Conservation (phyloP, 2,329 filamentous ascomycete genomes). For the Aspergillus clavatus region DNA sequence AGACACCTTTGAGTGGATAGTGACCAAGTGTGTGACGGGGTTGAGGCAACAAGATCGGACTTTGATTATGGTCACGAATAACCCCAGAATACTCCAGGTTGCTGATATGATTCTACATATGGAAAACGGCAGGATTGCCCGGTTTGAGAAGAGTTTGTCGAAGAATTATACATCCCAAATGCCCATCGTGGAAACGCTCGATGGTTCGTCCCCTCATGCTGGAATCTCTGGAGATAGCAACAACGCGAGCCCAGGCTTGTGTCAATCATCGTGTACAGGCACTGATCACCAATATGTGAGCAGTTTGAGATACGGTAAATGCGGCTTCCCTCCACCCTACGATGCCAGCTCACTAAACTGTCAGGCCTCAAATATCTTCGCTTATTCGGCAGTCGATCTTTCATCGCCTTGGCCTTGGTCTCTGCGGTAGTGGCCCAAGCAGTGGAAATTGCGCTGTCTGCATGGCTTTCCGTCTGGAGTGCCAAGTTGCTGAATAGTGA, state of each 20-base stretch:
- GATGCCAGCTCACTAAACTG: not conserved
- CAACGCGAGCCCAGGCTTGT: not conserved
- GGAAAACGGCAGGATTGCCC: slow-evolving; percentile 2
- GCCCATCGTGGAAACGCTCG: not conserved
- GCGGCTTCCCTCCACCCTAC: not conserved
- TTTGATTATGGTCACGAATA: slow-evolving; percentile 8
- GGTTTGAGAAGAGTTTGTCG: not conserved
- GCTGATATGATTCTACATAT: slow-evolving; percentile 8
- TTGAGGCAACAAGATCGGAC: slow-evolving; percentile 4
- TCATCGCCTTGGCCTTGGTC: not conserved
- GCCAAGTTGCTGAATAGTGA: not conserved
- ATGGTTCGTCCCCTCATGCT: not conserved
- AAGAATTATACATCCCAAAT: too few relatives aligned
- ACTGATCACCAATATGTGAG: not conserved
- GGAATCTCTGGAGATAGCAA: not conserved
- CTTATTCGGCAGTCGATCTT: slow-evolving; percentile 6
- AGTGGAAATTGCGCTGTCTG: slow-evolving; percentile 8
- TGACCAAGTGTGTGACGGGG: slow-evolving; percentile 8
- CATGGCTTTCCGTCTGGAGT: slow-evolving; percentile 12
- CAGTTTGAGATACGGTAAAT: slow-evolving; percentile 5
- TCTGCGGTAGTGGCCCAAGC: slow-evolving; percentile 5
- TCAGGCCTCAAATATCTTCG: slow-evolving; percentile 7
- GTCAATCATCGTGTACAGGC: not conserved
- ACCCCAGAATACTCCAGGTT: slow-evolving; percentile 1
- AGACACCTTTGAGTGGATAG: slow-evolving; percentile 3